Evolutionary conservation across 164 flowering plant genomes (phyloP), one percentile per base, ranked within the genome.

Genomic region (Paratinospora sagittata): DNA sequence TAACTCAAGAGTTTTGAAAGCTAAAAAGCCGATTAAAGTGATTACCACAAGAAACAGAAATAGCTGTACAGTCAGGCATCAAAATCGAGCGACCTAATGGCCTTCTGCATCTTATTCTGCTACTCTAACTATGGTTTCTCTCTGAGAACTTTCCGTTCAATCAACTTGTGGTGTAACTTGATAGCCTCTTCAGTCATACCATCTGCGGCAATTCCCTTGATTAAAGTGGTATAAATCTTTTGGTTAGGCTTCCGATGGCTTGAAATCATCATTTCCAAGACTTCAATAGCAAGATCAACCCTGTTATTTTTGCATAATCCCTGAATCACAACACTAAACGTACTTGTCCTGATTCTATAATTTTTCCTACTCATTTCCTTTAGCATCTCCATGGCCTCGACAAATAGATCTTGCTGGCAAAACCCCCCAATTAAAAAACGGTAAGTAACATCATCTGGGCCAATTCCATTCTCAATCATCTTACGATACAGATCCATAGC

Each of bases 381-480:
- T 79, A 94, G 36, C 60, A 90, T 74, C 69, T 77, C 85, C 60
- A 85, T 75, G 39, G 95, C 94, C 66, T 86, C 88, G 64, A 82
- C 87, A 70, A 81, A 66, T 62, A 73, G 73, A 78, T 82, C 84
- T 21, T 74, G 75, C 52, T 78, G 69, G 77, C 86, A 86, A 68
- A 87, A 85, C 14, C 98, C 97, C 82, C 82, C 82, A 47, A 89
- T 73, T 66, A 94, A 73, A 49, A 85, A 79, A 47, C 82, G 82
- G 77, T 84, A 85, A 6, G 96, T 90, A 49, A 91, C 77, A 39
- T 82, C 90, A 82, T 94, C 96, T 1, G 98, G 96, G 63, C 3
- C 21, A 27, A 89, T 72, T 64, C 87, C 86, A 23, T 67, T 69
- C 24, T 78, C 79, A 47, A 78, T 75, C 98, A 94, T 91, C 68